Base-by-base conservation (phyloP, 805 yeast species). In the Saccharomycopsis amapae region DNA sequence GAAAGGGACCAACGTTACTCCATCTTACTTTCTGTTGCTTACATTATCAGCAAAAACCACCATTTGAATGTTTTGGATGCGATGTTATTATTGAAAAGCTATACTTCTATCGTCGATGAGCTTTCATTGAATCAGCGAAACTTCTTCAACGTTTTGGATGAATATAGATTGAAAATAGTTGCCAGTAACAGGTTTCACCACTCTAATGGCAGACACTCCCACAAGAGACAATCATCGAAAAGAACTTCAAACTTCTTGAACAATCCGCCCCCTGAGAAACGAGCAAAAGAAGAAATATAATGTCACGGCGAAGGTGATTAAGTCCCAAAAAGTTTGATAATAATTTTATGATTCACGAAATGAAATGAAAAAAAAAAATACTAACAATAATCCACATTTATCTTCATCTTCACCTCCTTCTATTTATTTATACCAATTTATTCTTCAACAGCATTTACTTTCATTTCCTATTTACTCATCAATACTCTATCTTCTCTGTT, bases 71-170 rank as follows among this genome's bases (percentile, higher is more conserved):
- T 37, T 10, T 17, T 43, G 13, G 46, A 43, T 22, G 36, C 37
- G 20, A 10, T 43, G 26, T 4, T 43, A n/a, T 3, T n/a, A 10
- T 9, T 43, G n/a, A 43, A 28, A 25, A 10, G n/a, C 7, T 2
- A 15, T 5, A 33, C 26, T 4, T 5, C 37, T 20, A 15, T 26
- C 24, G 12, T 36, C 6, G 46, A 37, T 18, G 25, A 31, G 17
- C n/a, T 43, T 22, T 43, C 15, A 22, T 7, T 43, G n/a, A 43
- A 43, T 19, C 37, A 43, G 13, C 28, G 17, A 6, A 36, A 38
- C 28, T 43, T 43, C 38, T 43, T 37, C 32, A 18, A 25, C 10
- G 20, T 35, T 5, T 33, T 35, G 23, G 26, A 34, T 9, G 7
- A 25, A 2, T 42, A 13, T 33, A 33, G 45, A 18, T 34, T 36